phyloP scores from a whole-genome alignment of 441 rosid genomes.

The Eruca vesicaria region DNA sequence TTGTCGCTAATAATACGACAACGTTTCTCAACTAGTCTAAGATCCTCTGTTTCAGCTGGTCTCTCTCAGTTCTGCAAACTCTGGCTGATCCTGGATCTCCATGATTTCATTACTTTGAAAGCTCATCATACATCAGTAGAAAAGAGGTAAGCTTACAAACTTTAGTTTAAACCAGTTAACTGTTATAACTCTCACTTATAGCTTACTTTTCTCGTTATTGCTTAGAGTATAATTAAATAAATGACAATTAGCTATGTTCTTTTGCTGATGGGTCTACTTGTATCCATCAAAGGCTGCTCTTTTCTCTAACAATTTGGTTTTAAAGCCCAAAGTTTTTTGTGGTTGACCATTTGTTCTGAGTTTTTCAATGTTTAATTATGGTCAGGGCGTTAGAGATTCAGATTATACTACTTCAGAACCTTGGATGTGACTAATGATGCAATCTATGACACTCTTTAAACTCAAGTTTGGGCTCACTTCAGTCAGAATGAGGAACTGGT shows the following conservation, averaged over 20 bases:
- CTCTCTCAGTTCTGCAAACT: neutral
- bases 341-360: conserved; percentile 4
- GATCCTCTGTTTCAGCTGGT: neutral
- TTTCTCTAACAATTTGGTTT: neutral
- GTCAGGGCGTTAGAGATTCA: neutral
- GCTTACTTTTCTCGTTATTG: neutral
- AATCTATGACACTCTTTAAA: conserved; percentile 22
- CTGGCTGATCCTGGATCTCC: neutral
- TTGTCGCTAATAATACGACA: neutral
- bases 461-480: conserved; percentile 37
- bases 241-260: neutral
- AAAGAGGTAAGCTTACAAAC: neutral
- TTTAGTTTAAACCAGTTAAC: neutral
- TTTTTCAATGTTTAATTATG: neutral
- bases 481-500: conserved; percentile 67
- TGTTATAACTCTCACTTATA: neutral
- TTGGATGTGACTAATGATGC: neutral
- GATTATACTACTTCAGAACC: neutral
- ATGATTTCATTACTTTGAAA: neutral
- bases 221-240: neutral
- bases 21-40: neutral
- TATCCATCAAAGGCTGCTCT: neutral
- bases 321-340: too few relatives aligned
- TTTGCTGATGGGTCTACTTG: neutral
- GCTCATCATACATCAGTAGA: neutral